Conservation (phyloP, 2,329 filamentous ascomycete genomes). For the Teratosphaeria pseudoeucalypti region DNA sequence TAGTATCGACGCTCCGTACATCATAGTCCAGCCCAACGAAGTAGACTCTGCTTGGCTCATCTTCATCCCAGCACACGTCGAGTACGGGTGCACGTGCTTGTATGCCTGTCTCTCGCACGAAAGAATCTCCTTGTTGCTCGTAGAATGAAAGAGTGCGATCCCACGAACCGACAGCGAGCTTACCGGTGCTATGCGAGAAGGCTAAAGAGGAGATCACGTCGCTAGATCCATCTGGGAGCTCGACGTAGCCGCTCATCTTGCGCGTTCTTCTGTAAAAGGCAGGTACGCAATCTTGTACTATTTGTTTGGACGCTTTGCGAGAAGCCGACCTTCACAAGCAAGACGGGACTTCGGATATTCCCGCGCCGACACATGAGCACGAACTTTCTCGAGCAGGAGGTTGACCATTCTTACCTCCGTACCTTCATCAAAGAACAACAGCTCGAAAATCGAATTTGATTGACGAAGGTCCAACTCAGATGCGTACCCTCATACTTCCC, state of each 20-base stretch:
- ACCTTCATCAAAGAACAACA: not conserved
- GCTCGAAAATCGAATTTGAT: not conserved
- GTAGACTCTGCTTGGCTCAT: slow-evolving; percentile 63
- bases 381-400: not conserved
- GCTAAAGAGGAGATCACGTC: slow-evolving; percentile 80
- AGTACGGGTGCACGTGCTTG: slow-evolving; percentile 66
- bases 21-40: slow-evolving; percentile 78
- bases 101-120: slow-evolving; percentile 33
- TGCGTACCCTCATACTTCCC: slow-evolving; percentile 20
- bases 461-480: not conserved
- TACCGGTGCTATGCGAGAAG: slow-evolving; percentile 71
- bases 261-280: not conserved
- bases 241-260: slow-evolving; percentile 27
- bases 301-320: not conserved
- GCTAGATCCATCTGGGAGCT: slow-evolving; percentile 68
- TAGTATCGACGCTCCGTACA: slow-evolving; percentile 58
- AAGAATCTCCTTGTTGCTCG: slow-evolving; percentile 35
- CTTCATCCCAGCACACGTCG: slow-evolving; percentile 73
- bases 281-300: not conserved
- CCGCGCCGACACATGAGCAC: not conserved
- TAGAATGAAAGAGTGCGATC: slow-evolving; percentile 87
- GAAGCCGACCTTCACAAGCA: not conserved
- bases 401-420: not conserved
- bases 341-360: not conserved
- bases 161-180: slow-evolving; percentile 88